Conservation (phyloP, 768 basidiomycete genomes). For the Lentinula aciculospora region DNA sequence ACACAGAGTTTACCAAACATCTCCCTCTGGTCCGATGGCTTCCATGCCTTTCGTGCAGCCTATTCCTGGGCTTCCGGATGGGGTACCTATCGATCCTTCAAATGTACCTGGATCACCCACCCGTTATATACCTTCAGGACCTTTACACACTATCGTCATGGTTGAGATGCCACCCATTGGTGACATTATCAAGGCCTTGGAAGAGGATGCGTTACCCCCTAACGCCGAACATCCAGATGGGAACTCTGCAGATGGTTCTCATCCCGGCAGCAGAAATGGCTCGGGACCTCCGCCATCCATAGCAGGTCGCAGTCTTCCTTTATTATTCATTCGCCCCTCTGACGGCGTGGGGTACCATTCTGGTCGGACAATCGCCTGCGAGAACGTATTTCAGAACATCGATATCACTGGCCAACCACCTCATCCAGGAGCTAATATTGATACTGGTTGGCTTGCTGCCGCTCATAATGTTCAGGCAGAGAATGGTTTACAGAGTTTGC, state of each 20-base stretch:
- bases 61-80: constrained; percentile 29
- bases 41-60: constrained; percentile 49
- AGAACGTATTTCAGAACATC: constrained; percentile 71
- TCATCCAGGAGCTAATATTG: constrained; percentile 42
- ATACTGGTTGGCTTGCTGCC: constrained; percentile 68
- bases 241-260: constrained; percentile 13
- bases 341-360: constrained; percentile 92
- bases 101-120: constrained; percentile 27
- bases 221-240: constrained; percentile 28
- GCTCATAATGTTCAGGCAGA: constrained; percentile 64
- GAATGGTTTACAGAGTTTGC: constrained; percentile 40
- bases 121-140: constrained; percentile 46
- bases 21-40: constrained; percentile 64
- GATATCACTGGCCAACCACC: constrained; percentile 51
- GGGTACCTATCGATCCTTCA: constrained; percentile 22
- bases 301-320: constrained; percentile 63
- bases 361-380: constrained; percentile 76
- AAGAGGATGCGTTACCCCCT: constrained; percentile 58
- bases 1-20: constrained; percentile 71
- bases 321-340: constrained; percentile 74
- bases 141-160: constrained; percentile 75
- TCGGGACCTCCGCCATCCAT: constrained; percentile 42
- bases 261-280: constrained; percentile 11
- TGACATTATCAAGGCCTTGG: constrained; percentile 74
- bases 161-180: constrained; percentile 78